phyloP scores from a whole-genome alignment of 2,329 filamentous ascomycete species.

The Colletotrichum liaoningense region DNA sequence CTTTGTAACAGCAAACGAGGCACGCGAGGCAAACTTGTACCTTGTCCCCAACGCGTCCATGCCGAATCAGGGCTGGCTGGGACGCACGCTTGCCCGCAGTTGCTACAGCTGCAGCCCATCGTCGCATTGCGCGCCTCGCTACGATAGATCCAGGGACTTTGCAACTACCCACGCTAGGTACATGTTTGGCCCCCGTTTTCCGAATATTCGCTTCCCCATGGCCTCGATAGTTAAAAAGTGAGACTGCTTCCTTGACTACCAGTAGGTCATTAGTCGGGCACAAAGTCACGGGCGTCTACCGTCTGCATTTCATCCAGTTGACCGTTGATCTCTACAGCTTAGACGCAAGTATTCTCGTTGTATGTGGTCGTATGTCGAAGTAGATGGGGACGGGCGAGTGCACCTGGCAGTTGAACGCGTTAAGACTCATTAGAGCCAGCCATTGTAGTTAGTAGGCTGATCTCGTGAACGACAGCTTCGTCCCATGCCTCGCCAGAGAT shows the following conservation, averaged over 20 bases:
- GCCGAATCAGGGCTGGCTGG: constrained; percentile 17
- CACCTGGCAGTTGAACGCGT: too few relatives aligned
- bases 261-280: not conserved
- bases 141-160: not conserved
- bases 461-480: not conserved
- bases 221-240: not conserved
- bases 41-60: not conserved
- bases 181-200: not conserved
- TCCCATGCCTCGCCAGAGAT: not conserved
- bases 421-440: not conserved
- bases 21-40: not conserved
- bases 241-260: not conserved
- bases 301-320: too few relatives aligned
- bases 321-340: too few relatives aligned
- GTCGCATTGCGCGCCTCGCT: constrained; percentile 4
- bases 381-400: too few relatives aligned
- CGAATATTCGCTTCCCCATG: not conserved
- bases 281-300: too few relatives aligned
- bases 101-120: constrained; percentile 25
- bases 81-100: constrained; percentile 13
- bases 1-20: not conserved
- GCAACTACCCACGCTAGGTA: not conserved
- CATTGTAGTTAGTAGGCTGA: not conserved
- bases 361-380: too few relatives aligned
- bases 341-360: too few relatives aligned